Conservation (phyloP, 2,329 filamentous ascomycete genomes). For the Penicillium decumbens region DNA sequence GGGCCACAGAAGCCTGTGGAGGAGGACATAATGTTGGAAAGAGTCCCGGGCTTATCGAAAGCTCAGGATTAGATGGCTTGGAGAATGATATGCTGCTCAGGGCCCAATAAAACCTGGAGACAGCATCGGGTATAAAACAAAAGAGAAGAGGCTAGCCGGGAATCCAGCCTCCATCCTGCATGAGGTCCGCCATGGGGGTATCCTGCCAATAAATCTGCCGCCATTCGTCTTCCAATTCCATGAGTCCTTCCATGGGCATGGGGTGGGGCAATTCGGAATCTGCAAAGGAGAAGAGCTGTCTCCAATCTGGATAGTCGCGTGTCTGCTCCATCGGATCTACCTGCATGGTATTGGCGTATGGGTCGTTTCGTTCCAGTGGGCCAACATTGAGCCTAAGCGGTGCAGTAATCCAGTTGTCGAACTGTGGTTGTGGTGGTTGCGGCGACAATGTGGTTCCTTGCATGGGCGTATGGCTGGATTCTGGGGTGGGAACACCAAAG, state of each 20-base stretch:
- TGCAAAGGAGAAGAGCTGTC: slow-evolving; percentile 40
- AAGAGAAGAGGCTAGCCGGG: slow-evolving; percentile 20
- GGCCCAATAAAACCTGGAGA: neutral
- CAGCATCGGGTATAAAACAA: neutral
- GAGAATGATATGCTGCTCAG: neutral
- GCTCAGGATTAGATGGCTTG: neutral
- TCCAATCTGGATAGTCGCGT: slow-evolving; percentile 39
- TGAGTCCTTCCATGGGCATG: slow-evolving; percentile 36
- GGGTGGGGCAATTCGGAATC: slow-evolving; percentile 37
- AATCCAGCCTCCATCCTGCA: slow-evolving; percentile 41
- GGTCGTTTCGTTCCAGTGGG: slow-evolving; percentile 21
- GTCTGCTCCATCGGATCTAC: slow-evolving; percentile 33
- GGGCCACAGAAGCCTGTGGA: slow-evolving; percentile 6
- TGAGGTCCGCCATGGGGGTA: slow-evolving; percentile 40
- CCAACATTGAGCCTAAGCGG: slow-evolving; percentile 26
- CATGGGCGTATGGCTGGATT: slow-evolving; percentile 21
- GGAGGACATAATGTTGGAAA: neutral
- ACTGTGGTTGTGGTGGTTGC: slow-evolving; percentile 22
- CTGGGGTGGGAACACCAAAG: slow-evolving; percentile 30
- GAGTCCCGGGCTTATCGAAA: neutral
- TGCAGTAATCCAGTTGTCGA: slow-evolving; percentile 33
- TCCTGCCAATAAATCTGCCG: slow-evolving; percentile 45
- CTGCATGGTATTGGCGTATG: slow-evolving; percentile 24
- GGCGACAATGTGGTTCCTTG: slow-evolving; percentile 24
- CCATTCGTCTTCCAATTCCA: slow-evolving; percentile 44